These are phyloP conservation scores for Xerocomellus dryophilus DNA, from an alignment of 768 basidiomycete species.

Conservation along the genomic window DNA sequence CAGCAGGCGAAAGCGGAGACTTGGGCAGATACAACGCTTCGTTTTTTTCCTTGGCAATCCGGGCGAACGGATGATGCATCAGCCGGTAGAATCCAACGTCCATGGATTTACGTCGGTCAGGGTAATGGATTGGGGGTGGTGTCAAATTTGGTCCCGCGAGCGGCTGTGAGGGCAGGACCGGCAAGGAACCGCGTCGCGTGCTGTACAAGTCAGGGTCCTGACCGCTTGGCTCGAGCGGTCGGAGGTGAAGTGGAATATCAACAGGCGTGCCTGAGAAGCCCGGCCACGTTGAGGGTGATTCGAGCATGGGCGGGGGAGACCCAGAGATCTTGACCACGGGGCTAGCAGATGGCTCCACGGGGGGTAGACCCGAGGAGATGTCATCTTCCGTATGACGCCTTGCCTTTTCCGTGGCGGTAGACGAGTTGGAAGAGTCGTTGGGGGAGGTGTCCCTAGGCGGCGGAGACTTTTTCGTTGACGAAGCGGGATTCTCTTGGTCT, in stretches of 20 bases:
- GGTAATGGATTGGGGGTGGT: conserved; percentile 35
- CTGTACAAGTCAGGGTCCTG: conserved; percentile 35
- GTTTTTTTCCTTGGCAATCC: conserved; percentile 34
- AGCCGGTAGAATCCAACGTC: conserved; percentile 49
- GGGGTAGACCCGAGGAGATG: neutral
- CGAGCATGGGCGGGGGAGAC: conserved; percentile 17
- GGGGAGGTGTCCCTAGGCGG: conserved; percentile 26
- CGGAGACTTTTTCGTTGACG: conserved; percentile 11
- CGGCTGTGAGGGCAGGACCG: conserved; percentile 36
- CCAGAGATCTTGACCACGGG: conserved; percentile 25
- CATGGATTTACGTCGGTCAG: conserved; percentile 38
- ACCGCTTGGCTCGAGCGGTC: conserved; percentile 19
- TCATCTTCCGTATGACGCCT: conserved; percentile 22
- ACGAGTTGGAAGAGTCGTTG: conserved; percentile 29
- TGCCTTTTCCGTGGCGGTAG: conserved; percentile 43
- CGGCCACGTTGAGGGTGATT: conserved; percentile 25
- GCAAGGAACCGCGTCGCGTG: conserved; percentile 55
- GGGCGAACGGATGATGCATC: conserved; percentile 43
- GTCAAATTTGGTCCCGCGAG: conserved; percentile 27
- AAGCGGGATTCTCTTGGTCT: conserved; percentile 19
- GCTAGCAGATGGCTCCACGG: conserved; percentile 5
- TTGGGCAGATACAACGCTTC: conserved; percentile 33
- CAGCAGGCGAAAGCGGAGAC: conserved; percentile 33
- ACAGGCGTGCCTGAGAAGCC: conserved; percentile 33
- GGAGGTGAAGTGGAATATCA: conserved; percentile 25